Conservation (phyloP, 2,329 filamentous ascomycete genomes). For the Furcasterigmium furcatum region DNA sequence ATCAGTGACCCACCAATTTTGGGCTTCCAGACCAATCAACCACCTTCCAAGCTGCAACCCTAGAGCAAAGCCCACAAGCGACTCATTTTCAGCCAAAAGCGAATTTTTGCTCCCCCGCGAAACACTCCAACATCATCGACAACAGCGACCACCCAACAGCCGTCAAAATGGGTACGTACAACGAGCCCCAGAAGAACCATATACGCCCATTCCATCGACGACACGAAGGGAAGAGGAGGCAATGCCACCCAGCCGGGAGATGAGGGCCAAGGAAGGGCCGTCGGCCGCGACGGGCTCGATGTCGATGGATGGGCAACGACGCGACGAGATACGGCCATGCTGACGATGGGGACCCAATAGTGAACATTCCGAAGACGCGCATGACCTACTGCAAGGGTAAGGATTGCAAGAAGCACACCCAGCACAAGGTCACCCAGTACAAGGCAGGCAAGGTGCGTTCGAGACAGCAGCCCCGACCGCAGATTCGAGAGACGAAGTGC, state of each 20-base stretch:
- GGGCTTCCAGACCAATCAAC: background rate
- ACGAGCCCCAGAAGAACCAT: background rate
- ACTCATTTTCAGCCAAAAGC: constrained; percentile 11
- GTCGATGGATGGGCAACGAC: background rate
- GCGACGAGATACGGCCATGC: constrained; percentile 8
- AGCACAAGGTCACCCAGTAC: constrained; percentile 95
- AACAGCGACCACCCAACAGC: constrained; percentile 15
- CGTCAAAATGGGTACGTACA: constrained; percentile 15
- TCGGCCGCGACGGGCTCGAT: background rate
- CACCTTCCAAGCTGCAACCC: background rate
- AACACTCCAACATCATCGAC: constrained; percentile 13
- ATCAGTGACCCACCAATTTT: background rate
- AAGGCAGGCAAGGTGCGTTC: constrained; percentile 79
- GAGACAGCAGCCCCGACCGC: constrained; percentile 13
- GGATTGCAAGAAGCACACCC: constrained; percentile 88
- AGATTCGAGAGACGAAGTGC: constrained; percentile 5
- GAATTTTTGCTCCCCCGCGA: constrained; percentile 5
- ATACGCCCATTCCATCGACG: background rate
- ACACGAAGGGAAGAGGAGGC: constrained; percentile 3
- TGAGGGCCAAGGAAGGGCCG: constrained; percentile 3
- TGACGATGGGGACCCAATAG: constrained; percentile 49
- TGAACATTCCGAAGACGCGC: constrained; percentile 98
- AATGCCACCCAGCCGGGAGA: background rate
- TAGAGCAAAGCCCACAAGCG: constrained; percentile 12
- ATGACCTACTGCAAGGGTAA: constrained; percentile 98